Conservation (phyloP, 345 rosid genomes). For the Balakata baccata region DNA sequence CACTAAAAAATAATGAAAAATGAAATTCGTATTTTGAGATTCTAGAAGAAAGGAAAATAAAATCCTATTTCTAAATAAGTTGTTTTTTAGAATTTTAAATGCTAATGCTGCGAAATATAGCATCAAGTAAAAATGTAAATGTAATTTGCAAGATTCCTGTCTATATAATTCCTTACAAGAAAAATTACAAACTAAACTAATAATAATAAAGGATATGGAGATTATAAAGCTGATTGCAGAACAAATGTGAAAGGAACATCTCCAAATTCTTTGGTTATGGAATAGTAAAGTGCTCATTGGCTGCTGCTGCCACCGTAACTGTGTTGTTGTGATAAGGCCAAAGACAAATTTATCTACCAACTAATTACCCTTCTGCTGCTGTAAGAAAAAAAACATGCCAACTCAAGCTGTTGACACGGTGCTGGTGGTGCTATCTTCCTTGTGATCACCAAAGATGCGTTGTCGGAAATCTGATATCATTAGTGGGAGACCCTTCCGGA, state of each 20-base stretch:
- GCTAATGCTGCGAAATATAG: conserved; percentile 1
- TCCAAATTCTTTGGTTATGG: conserved; percentile 12
- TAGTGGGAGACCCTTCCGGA: conserved; percentile 81
- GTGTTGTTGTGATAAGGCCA: neutral
- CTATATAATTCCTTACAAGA: conserved; percentile 10
- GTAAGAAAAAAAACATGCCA: neutral
- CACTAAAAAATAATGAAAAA: too few species aligned
- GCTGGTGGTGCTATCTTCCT: conserved; percentile 43
- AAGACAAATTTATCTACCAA: conserved; percentile 8
- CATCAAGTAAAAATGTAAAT: neutral
- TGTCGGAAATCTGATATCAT: conserved; percentile 95
- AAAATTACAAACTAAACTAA: neutral
- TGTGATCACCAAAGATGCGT: conserved; percentile 88
- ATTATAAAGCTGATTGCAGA: conserved; percentile 13
- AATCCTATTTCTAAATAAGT: too few species aligned
- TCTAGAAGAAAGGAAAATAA: too few species aligned
- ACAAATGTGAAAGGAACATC: conserved; percentile 11
- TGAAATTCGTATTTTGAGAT: too few species aligned
- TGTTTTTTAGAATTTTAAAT: too few species aligned
- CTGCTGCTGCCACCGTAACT: neutral
- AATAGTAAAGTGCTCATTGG: conserved; percentile 4
- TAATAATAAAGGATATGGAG: neutral
- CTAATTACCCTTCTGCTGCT: conserved; percentile 2
- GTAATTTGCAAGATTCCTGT: conserved; percentile 15
- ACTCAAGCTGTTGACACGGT: conserved; percentile 37